phyloP scores from a whole-genome alignment of 805 yeast species.

The Monosporozyma yasuniensis region DNA sequence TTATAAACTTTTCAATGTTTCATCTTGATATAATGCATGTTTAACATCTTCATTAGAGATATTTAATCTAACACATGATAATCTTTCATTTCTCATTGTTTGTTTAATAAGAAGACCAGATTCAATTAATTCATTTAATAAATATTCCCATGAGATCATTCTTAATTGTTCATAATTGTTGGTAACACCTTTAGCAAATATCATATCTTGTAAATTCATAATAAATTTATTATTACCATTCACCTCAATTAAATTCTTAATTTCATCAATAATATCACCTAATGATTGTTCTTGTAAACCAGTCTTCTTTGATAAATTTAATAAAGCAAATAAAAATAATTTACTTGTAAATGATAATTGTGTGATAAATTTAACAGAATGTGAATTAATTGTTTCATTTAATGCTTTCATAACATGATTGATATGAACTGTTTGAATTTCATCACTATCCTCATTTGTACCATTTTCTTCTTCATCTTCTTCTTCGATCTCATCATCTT shows the following conservation, averaged over 20 bases:
- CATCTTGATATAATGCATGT: conserved; percentile 51
- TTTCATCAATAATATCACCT: conserved; percentile 75
- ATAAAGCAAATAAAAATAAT: conserved; percentile 57
- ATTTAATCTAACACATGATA: conserved; percentile 52
- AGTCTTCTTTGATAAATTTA: conserved; percentile 54
- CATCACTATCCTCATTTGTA: conserved; percentile 18
- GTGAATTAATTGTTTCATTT: conserved; percentile 68
- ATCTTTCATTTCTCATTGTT: conserved; percentile 57
- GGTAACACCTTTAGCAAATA: conserved; percentile 29
- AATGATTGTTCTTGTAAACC: conserved; percentile 63
- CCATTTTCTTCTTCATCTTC: conserved; percentile 11
- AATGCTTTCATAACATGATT: conserved; percentile 73
- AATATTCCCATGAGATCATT: conserved; percentile 45
- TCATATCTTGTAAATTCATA: conserved; percentile 26
- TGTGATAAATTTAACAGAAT: conserved; percentile 49
- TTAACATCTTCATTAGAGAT: conserved; percentile 63
- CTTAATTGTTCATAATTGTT: conserved; percentile 29
- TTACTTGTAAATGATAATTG: conserved; percentile 62
- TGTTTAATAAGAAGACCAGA: conserved; percentile 70
- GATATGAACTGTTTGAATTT: conserved; percentile 51
- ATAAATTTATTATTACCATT: conserved; percentile 27
- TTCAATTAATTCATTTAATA: conserved; percentile 64
- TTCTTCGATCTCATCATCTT: conserved; percentile 9
- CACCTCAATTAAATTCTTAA: conserved; percentile 43
- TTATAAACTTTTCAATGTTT: conserved; percentile 31